Evolutionary conservation across 2,329 filamentous ascomycete species (phyloP), one percentile per base, ranked within the genome.

Genomic region (Nemania diffusa): DNA sequence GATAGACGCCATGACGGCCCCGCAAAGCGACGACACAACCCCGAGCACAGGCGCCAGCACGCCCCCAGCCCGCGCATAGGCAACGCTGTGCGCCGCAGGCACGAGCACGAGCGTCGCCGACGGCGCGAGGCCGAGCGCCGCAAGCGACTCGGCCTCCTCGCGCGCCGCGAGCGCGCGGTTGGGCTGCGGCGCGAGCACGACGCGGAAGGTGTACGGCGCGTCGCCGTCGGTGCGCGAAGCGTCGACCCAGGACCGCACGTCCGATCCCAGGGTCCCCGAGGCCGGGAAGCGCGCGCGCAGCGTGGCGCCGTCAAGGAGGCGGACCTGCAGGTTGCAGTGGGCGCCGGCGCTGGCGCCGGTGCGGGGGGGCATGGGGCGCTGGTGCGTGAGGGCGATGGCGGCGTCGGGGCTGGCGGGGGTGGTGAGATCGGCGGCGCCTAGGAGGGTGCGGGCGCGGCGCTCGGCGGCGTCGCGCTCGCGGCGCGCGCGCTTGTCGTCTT

Each of bases 41-140:
- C 71, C 64, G 1, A 76, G 29, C 20, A 75, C 6, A 13, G 67
- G 72, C 48, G 75, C 74, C 67, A 82, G 65, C n/a, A 77, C 32
- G 15, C 74, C 76, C 6, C 74, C 74, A 3, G 72, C 17, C 73
- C 73, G 32, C 51, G 70, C 59, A 67, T 85, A 86, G 0, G 84
- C 85, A 0, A 77, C 73, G 0, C 80, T 75, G 62, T 79, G 82
- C 20, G 77, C 80, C 1, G 93, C 86, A 0, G 93, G 93, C 0
- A 95, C 86, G 53, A 97, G 87, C 9, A 97, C 89, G 2, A 97
- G 83, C 0, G 93, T 98, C 1, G 93, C 92, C 5, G 89, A 94
- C 0, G 94, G 94, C 0, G 88, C 85, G 0, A 97, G 83, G 0
- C 90, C 92, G 7, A 97, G 84, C 5, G 92, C 89, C 15, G 84